These are phyloP conservation scores for Corylus americana DNA, from an alignment of 306 rosid genomes.

Conservation along the genomic window DNA sequence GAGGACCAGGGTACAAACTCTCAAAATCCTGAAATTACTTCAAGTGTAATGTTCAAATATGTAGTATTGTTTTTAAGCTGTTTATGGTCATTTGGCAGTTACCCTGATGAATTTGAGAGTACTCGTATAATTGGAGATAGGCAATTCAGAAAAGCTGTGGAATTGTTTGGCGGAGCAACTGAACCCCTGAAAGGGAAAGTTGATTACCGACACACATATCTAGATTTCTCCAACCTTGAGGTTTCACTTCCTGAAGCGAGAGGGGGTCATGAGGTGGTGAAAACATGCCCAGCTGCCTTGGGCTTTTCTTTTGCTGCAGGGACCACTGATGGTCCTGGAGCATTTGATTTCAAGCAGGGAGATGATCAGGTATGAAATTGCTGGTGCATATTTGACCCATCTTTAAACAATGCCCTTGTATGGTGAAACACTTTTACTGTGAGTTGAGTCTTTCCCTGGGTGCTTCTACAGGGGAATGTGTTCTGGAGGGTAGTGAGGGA, in stretches of 20 bases:
- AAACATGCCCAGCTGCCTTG: slow-evolving; percentile 96
- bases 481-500: slow-evolving; percentile 75
- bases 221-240: slow-evolving; percentile 78
- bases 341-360: slow-evolving; percentile 90
- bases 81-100: slow-evolving; percentile 44
- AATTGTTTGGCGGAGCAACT: slow-evolving; percentile 62
- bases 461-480: slow-evolving; percentile 61
- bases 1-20: slow-evolving; percentile 82
- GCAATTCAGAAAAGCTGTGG: slow-evolving; percentile 78
- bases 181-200: slow-evolving; percentile 69
- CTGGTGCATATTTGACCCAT: slow-evolving; percentile 7
- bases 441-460: neutral
- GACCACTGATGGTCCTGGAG: slow-evolving; percentile 96
- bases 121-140: slow-evolving; percentile 87
- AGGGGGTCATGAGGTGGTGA: slow-evolving; percentile 54
- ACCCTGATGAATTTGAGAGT: slow-evolving; percentile 94
- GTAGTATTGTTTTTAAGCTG: neutral
- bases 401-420: neutral
- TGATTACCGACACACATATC: slow-evolving; percentile 73
- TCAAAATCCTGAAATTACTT: neutral
- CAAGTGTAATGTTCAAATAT: neutral
- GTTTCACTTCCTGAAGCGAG: slow-evolving; percentile 53
- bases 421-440: neutral
- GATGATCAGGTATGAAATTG: slow-evolving; percentile 37
- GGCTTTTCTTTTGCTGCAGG: slow-evolving; percentile 96